Evolutionary conservation across 768 basidiomycete species (phyloP), one percentile per base, ranked within the genome.

Genomic region (Lentinula lateritia): DNA sequence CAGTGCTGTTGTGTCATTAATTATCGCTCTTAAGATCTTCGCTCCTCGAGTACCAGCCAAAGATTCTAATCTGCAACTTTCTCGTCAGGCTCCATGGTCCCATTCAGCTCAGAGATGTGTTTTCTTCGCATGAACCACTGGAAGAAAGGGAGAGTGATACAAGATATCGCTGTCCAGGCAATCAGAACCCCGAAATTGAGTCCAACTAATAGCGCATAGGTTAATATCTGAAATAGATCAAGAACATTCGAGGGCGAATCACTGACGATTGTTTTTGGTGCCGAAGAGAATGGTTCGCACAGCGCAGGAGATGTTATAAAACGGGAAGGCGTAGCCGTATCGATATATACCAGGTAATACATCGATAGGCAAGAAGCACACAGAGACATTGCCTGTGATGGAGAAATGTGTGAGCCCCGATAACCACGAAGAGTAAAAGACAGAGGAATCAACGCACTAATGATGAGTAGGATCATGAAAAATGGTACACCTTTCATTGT

Each of bases 301-400:
- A 0, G 86, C 82, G 42, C 75, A 72, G 13, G 85, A 83, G 34
- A 90, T 75, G 65, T 90, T 88, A 69, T 88, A 90, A 67, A 92
- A 90, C 1, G 90, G 90, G 64, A 77, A 78, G 0, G 82, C 88
- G 64, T 84, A 88, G 1, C 88, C 90, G 62, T 90, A 90, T 52
- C 77, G 79, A 72, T 79, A 89, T 61, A 90, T 63, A 42, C 65
- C 65, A 0, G 88, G 87, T 1, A 89, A 73, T 1, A 83, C 70
- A 55, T 83, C 80, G 45, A 89, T 78, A 0, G 90, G 89, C 67
- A 80, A 80, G 43, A 78, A 71, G 18, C 75, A 75, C 20, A 86
- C 83, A 2, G 86, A 80, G 39, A 86, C 83, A 66, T 87, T 88
- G 39, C 69, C 83, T 88, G 50, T 15, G 23, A 20, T 2, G 23